Evolutionary conservation across 257 asterid genomes (phyloP).

Genomic region (Coffea eugenioides): DNA sequence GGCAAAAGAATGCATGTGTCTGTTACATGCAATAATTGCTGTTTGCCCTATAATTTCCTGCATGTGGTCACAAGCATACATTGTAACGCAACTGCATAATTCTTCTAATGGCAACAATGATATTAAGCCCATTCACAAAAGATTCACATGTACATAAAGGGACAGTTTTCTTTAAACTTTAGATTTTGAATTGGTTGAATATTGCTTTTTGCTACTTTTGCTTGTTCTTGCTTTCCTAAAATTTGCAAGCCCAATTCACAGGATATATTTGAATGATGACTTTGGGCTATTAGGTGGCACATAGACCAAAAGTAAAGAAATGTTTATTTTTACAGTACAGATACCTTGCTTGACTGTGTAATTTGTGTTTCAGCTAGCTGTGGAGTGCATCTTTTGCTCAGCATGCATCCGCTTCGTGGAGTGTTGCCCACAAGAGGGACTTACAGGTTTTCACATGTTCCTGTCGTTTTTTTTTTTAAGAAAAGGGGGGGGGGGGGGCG

Average conservation of each 20-base stretch:
- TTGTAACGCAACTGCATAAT: background rate
- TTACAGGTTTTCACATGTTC: constrained; percentile 62
- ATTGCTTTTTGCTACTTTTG: background rate
- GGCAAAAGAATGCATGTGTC: background rate
- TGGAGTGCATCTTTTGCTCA: constrained; percentile 98
- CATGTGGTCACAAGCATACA: background rate
- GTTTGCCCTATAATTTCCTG: background rate
- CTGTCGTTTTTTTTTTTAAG: background rate
- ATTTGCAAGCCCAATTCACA: background rate
- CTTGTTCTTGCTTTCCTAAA: background rate
- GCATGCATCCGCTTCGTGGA: constrained; percentile 99
- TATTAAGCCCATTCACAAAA: too few species aligned
- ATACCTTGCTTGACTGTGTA: background rate
- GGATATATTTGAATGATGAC: background rate
- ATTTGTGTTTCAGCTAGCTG: constrained; percentile 77
- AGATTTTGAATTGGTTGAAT: too few species aligned
- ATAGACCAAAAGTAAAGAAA: background rate
- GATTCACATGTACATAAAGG: background rate
- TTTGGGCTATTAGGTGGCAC: background rate
- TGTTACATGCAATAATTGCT: background rate
- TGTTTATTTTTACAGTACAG: too few species aligned
- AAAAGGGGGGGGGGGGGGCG: too few species aligned
- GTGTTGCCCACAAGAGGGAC: constrained; percentile 99
- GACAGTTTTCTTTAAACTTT: background rate
- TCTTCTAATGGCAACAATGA: background rate